A percentile compares a stretch with the other conserved stretches of the same genome.
Conservation (phyloP, 1,139 yeast species). For the Protomyces macrosporus region DNA sequence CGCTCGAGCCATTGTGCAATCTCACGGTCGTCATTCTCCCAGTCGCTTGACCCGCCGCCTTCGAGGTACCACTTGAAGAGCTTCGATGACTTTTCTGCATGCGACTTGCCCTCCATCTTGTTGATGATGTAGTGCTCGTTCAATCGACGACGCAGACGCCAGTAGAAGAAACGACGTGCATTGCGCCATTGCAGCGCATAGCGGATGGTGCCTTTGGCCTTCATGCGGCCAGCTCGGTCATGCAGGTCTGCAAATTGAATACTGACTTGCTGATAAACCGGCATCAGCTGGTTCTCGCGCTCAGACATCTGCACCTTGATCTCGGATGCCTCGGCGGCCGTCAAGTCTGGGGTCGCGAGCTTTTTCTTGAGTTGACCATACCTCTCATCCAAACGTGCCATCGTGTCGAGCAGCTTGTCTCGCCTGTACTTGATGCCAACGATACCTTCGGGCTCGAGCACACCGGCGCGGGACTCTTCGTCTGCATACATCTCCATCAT, state of each 20-base stretch:
- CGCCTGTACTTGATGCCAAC: slow-evolving; percentile 96
- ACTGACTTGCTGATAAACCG: slow-evolving; percentile 85
- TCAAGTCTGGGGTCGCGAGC: slow-evolving; percentile 42
- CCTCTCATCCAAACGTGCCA: slow-evolving; percentile 77
- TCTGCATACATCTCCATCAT: slow-evolving; percentile 99
- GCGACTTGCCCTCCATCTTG: slow-evolving; percentile 46
- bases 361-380: slow-evolving; percentile 50
- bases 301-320: slow-evolving; percentile 61
- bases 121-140: slow-evolving; percentile 83
- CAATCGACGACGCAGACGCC: slow-evolving; percentile 96
- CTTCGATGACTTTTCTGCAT: slow-evolving; percentile 10
- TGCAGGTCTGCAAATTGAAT: slow-evolving; percentile 97
- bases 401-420: slow-evolving; percentile 79
- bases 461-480: slow-evolving; percentile 95
- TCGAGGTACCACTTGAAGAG: slow-evolving; percentile 26
- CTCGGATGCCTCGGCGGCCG: slow-evolving; percentile 61
- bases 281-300: slow-evolving; percentile 75
- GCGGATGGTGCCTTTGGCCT: slow-evolving; percentile 85
- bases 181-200: slow-evolving; percentile 80
- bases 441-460: slow-evolving; percentile 97
- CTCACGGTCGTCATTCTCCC: slow-evolving; percentile 29
- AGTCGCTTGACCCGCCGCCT: slow-evolving; percentile 9
- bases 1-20: slow-evolving; percentile 26
- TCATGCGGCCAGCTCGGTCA: slow-evolving; percentile 95
- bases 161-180: slow-evolving; percentile 94